Percentiles rank a stretch among this genome's conserved stretches.
Evolutionary conservation across 768 basidiomycete species (phyloP).

Genomic region (Suillus plorans): DNA sequence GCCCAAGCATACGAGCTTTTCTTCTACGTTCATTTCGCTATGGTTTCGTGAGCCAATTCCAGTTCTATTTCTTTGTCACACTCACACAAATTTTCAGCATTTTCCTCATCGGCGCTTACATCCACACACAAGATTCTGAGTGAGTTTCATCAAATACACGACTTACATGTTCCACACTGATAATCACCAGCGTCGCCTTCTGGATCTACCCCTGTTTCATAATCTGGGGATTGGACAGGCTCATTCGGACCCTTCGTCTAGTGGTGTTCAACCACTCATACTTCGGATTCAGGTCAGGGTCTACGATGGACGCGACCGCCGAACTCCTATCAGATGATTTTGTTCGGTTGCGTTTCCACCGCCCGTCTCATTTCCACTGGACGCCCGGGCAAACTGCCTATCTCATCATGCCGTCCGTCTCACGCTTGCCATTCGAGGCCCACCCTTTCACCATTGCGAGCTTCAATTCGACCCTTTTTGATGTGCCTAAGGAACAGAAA

Average conservation of each 20-base stretch:
- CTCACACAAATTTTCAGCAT: constrained; percentile 18
- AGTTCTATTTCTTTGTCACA: background rate
- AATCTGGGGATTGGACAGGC: constrained; percentile 53
- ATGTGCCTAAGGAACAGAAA: background rate
- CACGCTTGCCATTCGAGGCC: constrained; percentile 41
- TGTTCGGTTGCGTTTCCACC: constrained; percentile 42
- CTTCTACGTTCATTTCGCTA: constrained; percentile 42
- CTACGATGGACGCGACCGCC: constrained; percentile 33
- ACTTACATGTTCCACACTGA: background rate
- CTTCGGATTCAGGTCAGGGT: constrained; percentile 26
- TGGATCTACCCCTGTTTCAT: constrained; percentile 50
- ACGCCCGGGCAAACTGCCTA: constrained; percentile 51
- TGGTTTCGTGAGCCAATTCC: constrained; percentile 32
- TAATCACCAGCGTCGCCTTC: constrained; percentile 14
- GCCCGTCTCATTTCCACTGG: constrained; percentile 47
- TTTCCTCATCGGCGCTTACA: constrained; percentile 32
- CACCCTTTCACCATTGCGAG: constrained; percentile 60
- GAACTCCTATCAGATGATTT: constrained; percentile 43
- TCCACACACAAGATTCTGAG: constrained; percentile 23
- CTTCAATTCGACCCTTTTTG: constrained; percentile 19
- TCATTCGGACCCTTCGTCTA: constrained; percentile 43
- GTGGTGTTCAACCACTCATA: constrained; percentile 40
- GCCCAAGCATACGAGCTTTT: constrained; percentile 48
- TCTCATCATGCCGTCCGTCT: constrained; percentile 47
- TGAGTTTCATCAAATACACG: background rate